Conservation (phyloP, 257 asterid species). For the Ocimum tenuiflorum region DNA sequence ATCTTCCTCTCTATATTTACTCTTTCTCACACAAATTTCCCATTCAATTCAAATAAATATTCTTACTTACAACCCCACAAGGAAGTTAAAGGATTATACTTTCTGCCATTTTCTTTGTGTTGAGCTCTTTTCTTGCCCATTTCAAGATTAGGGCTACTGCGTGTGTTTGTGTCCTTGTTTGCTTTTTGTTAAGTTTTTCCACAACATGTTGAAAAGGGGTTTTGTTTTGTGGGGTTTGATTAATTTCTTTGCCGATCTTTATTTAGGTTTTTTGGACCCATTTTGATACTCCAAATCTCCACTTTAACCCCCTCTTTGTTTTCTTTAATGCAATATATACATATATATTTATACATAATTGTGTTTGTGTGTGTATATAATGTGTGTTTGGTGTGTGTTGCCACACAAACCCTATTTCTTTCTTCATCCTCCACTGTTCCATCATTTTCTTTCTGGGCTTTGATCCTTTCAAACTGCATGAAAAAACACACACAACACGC, state of each 20-base stretch:
- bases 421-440: conserved; percentile 13
- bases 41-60: too few species aligned
- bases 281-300: conserved; percentile 42
- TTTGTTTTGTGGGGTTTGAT: conserved; percentile 25
- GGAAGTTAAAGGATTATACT: conserved; percentile 7
- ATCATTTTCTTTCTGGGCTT: conserved; percentile 19
- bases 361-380: not conserved
- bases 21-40: too few species aligned
- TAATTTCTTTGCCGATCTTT: conserved; percentile 11
- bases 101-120: conserved; percentile 29
- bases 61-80: conserved; percentile 35
- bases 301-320: conserved; percentile 4
- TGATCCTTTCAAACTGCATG: conserved; percentile 9
- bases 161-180: not conserved
- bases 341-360: not conserved
- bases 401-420: too few species aligned
- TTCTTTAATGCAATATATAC: conserved; percentile 2
- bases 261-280: conserved; percentile 39
- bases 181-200: conserved; percentile 8
- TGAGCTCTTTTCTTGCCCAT: conserved; percentile 31
- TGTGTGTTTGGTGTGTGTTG: too few species aligned
- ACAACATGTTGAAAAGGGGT: conserved; percentile 11
- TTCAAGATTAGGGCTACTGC: not conserved
- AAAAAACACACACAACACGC: not conserved
- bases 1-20: conserved; percentile 42